Evolutionary conservation across 179 eudicot species (phyloP).

Genomic region (Heliamphora pulchella): DNA sequence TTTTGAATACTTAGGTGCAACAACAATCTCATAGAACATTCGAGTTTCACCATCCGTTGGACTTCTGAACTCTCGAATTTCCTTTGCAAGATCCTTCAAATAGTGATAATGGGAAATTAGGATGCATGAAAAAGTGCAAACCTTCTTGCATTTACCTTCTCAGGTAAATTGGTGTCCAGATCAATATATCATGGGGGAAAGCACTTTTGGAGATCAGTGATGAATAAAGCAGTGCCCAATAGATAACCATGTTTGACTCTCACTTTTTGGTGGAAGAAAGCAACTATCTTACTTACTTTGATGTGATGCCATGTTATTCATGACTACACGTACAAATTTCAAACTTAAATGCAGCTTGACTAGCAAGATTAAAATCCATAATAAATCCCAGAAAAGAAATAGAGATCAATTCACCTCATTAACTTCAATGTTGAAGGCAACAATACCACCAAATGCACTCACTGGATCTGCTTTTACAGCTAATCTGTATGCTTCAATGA

Average conservation of each 20-base stretch:
- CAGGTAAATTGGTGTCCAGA: no score
- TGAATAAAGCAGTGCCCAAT: neutral
- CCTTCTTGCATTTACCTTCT: neutral
- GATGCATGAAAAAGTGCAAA: neutral
- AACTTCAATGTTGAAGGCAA: conserved; percentile 88
- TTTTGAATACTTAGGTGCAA: conserved; percentile 76
- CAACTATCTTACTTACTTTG: neutral
- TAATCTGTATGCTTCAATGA: conserved; percentile 81
- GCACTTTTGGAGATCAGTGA: neutral
- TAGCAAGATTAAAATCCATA: conserved; percentile 2
- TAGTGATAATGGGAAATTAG: neutral
- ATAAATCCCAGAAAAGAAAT: conserved; percentile 5
- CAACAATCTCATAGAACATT: conserved; percentile 97
- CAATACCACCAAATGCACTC: conserved; percentile 98
- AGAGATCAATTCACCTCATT: conserved; percentile 59
- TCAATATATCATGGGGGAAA: neutral
- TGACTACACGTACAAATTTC: neutral
- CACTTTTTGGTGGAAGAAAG: neutral
- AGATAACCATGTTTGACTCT: conserved; percentile 4
- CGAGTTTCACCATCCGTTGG: conserved; percentile 94
- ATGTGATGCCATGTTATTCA: neutral
- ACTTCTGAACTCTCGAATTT: conserved; percentile 86
- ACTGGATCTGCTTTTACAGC: conserved; percentile 97
- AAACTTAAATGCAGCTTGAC: neutral
- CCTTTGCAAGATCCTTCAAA: conserved; percentile 76